Base-by-base conservation (phyloP, 116 monocot species). In the Cymodocea nodosa region DNA sequence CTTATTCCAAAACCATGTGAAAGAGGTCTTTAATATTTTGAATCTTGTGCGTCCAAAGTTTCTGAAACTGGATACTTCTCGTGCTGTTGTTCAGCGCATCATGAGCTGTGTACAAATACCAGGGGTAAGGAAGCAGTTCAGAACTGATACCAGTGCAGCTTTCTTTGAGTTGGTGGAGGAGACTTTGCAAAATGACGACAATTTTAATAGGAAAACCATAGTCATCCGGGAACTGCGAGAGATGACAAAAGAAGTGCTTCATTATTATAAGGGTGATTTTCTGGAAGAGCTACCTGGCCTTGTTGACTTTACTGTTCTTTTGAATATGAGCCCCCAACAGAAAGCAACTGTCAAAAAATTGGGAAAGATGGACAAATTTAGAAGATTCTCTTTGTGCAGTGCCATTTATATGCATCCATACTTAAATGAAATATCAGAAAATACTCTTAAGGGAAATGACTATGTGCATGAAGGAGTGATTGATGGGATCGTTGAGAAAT, bases 161-260 rank as follows among this genome's bases (percentile, higher is more conserved):
- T 97, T 90, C 51, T 90, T 73, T 76, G 95, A 95, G 23, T 72
- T 83, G 39, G 87, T 95, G n/a, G 91, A 95, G 70, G 87, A 85
- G 5, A 88, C 87, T 4, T 67, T 95, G 16, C 80, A 75, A 30
- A 77, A 74, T 66, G 83, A 95, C 40, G 79, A 79, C 0, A 83
- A 87, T 58, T 66, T 71, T 51, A 79, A 66, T 36, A 72, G 83
- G 50, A 87, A 85, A 67, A 53, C 73, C 15, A 60, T 73, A 55
- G 82, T 95, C 15, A 95, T 95, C 49, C 56, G 67, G 75, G 87
- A 87, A 56, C 77, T 95, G 6, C 66, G 90, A 48, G 84, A 85
- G 55, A 71, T 95, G 83, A 95, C 95, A 3, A 63, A 77, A 34
- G 76, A 78, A 74, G 87, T 90, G 39, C 95, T 95, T 80, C 95